Evolutionary conservation across 2,329 filamentous ascomycete species (phyloP).

Genomic region (Onygenales sp.): DNA sequence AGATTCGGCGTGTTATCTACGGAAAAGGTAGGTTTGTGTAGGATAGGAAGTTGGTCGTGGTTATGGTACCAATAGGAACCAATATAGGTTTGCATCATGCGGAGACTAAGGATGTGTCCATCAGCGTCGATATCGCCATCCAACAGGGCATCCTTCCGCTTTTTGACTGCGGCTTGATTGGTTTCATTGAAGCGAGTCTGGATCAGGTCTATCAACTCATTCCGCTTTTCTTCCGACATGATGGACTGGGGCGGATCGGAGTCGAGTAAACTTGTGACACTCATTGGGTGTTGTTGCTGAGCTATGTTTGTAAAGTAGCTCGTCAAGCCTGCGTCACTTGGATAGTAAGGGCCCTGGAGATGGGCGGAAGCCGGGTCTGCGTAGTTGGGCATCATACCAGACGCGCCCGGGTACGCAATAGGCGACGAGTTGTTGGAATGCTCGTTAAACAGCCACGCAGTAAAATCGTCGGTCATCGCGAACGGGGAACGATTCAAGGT

Average conservation of each 20-base stretch:
- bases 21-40: slow-evolving; percentile 89
- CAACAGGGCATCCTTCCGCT: slow-evolving; percentile 66
- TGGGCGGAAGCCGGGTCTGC: slow-evolving; percentile 33
- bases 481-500: slow-evolving; percentile 79
- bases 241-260: slow-evolving; percentile 68
- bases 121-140: slow-evolving; percentile 63
- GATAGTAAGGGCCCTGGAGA: slow-evolving; percentile 41
- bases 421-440: slow-evolving; percentile 46
- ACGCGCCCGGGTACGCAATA: slow-evolving; percentile 35
- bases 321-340: slow-evolving; percentile 39
- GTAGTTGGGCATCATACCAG: slow-evolving; percentile 32
- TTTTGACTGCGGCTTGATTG: slow-evolving; percentile 62
- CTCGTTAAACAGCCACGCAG: slow-evolving; percentile 73
- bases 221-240: slow-evolving; percentile 79
- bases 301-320: slow-evolving; percentile 40
- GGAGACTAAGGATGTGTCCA: slow-evolving; percentile 61
- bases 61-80: slow-evolving; percentile 92
- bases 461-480: slow-evolving; percentile 78
- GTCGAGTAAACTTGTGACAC: slow-evolving; percentile 75
- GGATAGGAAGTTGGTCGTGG: slow-evolving; percentile 84
- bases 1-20: slow-evolving; percentile 79
- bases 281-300: slow-evolving; percentile 71
- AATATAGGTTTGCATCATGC: slow-evolving; percentile 95
- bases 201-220: slow-evolving; percentile 74
- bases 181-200: slow-evolving; percentile 71